Conservation (phyloP, 257 asterid species). For the Anisodus acutangulus region DNA sequence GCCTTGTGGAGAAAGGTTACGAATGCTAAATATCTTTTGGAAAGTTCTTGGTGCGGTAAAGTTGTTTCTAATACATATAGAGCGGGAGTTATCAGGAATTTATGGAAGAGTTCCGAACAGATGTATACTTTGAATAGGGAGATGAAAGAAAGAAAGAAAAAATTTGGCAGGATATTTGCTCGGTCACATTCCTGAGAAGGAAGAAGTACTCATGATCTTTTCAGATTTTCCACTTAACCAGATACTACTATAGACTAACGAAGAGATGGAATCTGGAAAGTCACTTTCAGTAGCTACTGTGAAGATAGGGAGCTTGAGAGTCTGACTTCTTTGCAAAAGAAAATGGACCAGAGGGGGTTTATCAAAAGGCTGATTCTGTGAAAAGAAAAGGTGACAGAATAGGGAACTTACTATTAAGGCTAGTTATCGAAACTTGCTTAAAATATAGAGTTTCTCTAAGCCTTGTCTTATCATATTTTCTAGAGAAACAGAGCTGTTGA, state of each 20-base stretch:
- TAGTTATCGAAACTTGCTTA: not conserved
- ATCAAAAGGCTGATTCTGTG: not conserved
- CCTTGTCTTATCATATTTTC: not conserved
- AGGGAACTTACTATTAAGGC: not conserved
- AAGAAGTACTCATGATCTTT: not conserved
- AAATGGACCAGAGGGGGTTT: not conserved
- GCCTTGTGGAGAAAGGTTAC: not conserved
- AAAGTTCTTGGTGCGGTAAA: not conserved
- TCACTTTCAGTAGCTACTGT: not conserved
- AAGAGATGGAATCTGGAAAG: slow-evolving; percentile 22
- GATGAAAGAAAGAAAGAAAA: not conserved
- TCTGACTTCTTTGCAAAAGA: not conserved
- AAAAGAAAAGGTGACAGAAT: not conserved
- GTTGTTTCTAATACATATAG: slow-evolving; percentile 1
- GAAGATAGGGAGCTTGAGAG: not conserved
- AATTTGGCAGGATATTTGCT: not conserved
- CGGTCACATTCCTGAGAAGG: not conserved
- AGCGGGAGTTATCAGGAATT: slow-evolving; percentile 15
- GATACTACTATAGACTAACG: not conserved
- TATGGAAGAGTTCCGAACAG: not conserved
- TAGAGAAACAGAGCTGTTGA: not conserved
- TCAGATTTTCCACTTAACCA: slow-evolving; percentile 3
- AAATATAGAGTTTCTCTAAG: not conserved
- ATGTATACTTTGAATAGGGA: not conserved
- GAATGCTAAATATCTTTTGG: not conserved